Base-by-base conservation (phyloP, 2,329 filamentous ascomycete species). In the Talaromyces sp. region DNA sequence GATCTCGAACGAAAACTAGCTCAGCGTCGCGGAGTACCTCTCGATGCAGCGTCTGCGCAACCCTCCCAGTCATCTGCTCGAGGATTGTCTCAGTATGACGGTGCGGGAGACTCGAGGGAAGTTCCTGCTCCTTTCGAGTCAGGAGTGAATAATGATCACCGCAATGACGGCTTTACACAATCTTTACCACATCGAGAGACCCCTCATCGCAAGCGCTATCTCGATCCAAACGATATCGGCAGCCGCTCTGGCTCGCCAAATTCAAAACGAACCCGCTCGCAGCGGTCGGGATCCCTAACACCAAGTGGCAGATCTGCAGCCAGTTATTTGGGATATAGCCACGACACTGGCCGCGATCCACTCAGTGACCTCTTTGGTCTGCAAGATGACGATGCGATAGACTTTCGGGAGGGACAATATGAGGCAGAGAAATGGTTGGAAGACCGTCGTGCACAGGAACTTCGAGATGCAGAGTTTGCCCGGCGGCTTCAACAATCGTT, bases 381-480 rank as follows among this genome's bases (percentile, higher is more conserved):
- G 5, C 61, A 66, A 31, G 58, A 60, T n/a, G 67, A 69, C 43
- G 64, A 60, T n/a, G n/a, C n/a, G 5, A 37, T 72, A 3, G 56
- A 40, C 61, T n/a, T 59, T 73, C 10, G 63, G 63, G 43, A 63
- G 67, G 31, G 71, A 53, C 66, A 71, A 35, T 61, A 58, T 46
- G 62, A 66, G 57, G 69, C 70, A n/a, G 68, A 72, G 58, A 58
- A 63, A 51, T 71, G 64, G 64, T 60, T 73, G 11, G 50, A 67
- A 55, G 59, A 67, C 36, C 66, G 67, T 17, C 65, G 62, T 43
- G 67, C 70, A 53, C 70, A 73, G 61, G 71, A 73, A 57, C 70
- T 67, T 19, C 66, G 63, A 35, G 74, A 77, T 58, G 73, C 63
- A n/a, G 70, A 72, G 60, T 64, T 72, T 58, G 75, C 75, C 35